These are phyloP conservation scores for Fusarium sp. DNA, from an alignment of 2,329 filamentous ascomycete genomes.

Conservation along the genomic window DNA sequence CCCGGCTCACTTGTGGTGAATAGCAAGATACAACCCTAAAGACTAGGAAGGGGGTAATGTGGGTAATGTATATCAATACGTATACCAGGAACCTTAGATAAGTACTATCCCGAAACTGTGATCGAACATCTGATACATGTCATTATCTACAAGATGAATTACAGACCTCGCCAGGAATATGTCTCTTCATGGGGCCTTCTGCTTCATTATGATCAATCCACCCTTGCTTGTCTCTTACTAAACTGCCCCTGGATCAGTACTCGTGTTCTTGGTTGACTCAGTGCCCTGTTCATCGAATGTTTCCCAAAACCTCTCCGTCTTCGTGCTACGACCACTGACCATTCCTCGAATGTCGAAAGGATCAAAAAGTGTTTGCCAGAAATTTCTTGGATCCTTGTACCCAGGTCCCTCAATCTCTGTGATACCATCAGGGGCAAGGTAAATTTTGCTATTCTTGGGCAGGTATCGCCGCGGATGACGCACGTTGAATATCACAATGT, in stretches of 20 bases:
- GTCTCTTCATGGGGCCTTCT: too few relatives aligned
- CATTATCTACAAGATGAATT: too few relatives aligned
- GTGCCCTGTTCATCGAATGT: conserved; percentile 2
- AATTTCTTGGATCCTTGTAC: conserved; percentile 61
- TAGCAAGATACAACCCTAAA: too few relatives aligned
- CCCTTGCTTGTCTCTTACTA: not conserved
- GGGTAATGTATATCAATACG: too few relatives aligned
- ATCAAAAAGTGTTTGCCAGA: conserved; percentile 58
- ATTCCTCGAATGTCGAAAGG: conserved; percentile 56
- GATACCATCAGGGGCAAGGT: conserved; percentile 62
- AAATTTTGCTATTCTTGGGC: conserved; percentile 62
- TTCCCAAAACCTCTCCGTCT: conserved; percentile 55
- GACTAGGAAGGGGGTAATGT: too few relatives aligned
- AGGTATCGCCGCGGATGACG: conserved; percentile 65
- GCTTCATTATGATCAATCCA: too few relatives aligned
- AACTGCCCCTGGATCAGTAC: conserved; percentile 17
- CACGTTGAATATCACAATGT: conserved; percentile 63
- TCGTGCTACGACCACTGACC: conserved; percentile 49
- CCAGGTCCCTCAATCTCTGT: conserved; percentile 63
- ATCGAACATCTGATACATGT: too few relatives aligned
- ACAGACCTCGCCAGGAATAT: too few relatives aligned
- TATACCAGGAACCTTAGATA: too few relatives aligned
- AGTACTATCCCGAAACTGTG: too few relatives aligned
- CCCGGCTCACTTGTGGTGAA: too few relatives aligned
- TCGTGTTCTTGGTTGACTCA: conserved; percentile 1